phyloP scores from a whole-genome alignment of 1,284 basidiomycete species.

The Ganoderma sinense region DNA sequence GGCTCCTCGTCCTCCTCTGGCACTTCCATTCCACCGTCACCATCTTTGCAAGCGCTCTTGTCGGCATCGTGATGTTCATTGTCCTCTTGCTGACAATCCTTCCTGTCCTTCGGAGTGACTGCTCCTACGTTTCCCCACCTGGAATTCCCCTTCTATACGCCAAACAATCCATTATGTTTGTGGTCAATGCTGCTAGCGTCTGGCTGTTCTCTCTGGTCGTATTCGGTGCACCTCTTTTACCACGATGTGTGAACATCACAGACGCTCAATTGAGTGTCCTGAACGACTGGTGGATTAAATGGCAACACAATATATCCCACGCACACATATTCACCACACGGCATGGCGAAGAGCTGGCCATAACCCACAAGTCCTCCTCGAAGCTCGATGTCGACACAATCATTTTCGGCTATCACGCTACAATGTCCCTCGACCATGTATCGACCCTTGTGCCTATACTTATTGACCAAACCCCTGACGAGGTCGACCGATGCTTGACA shows the following conservation, averaged over 20 bases:
- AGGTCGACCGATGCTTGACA: background rate
- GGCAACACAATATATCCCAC: too few species aligned
- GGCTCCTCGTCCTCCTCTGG: constrained; percentile 25
- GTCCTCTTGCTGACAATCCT: constrained; percentile 6
- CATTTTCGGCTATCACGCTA: background rate
- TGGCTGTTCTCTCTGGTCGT: too few species aligned
- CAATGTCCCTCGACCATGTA: background rate
- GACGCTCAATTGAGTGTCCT: too few species aligned
- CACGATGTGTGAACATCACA: background rate
- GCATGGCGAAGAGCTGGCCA: background rate
- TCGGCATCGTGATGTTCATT: constrained; percentile 5
- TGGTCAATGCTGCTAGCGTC: background rate
- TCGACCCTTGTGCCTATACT: background rate
- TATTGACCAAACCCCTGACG: background rate
- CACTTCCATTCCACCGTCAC: constrained; percentile 14
- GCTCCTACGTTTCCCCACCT: constrained; percentile 17
- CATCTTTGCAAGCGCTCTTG: constrained; percentile 2
- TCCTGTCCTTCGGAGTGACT: constrained; percentile 9
- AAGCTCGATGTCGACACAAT: background rate
- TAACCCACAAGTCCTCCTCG: too few species aligned
- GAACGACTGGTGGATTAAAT: background rate
- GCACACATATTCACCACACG: background rate
- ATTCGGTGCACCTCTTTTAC: too few species aligned
- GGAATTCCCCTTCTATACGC: background rate
- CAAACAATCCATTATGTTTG: background rate